Conservation (phyloP, 2,329 filamentous ascomycete species). For the Alternaria burnsii region DNA sequence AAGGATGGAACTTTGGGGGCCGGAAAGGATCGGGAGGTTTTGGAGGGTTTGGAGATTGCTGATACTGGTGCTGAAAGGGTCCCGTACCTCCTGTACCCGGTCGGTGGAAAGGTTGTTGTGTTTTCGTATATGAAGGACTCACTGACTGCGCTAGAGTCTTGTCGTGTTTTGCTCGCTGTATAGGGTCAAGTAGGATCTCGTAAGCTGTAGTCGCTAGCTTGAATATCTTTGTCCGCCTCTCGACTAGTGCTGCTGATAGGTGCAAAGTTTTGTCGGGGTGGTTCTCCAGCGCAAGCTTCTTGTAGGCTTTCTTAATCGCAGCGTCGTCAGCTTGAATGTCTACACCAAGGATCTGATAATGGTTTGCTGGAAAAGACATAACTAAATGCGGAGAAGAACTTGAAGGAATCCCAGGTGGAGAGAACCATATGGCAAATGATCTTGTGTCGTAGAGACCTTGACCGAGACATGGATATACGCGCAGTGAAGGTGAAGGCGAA, state of each 20-base stretch:
- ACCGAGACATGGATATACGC: neutral
- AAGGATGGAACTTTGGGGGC: neutral
- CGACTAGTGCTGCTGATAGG: constrained; percentile 1
- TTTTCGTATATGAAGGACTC: neutral
- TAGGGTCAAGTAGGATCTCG: neutral
- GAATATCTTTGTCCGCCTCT: neutral
- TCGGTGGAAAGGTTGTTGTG: neutral
- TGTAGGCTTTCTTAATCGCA: constrained; percentile 14
- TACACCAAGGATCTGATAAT: constrained; percentile 12
- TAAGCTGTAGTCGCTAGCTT: constrained; percentile 11
- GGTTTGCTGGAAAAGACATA: constrained; percentile 2
- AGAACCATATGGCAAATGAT: neutral
- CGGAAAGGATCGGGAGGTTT: neutral
- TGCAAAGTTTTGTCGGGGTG: constrained; percentile 19
- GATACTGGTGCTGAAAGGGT: neutral
- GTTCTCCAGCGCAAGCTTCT: constrained; percentile 1
- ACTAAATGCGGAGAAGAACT: neutral
- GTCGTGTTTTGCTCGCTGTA: neutral
- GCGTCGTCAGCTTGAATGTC: neutral
- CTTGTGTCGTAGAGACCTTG: neutral
- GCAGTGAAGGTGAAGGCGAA: neutral
- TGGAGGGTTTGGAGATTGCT: fast-evolving
- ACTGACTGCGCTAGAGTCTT: neutral
- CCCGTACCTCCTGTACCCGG: neutral
- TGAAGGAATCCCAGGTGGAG: neutral